phyloP scores from a whole-genome alignment of 371 early-diverging fungal genomes.

The Mortierella sp. region DNA sequence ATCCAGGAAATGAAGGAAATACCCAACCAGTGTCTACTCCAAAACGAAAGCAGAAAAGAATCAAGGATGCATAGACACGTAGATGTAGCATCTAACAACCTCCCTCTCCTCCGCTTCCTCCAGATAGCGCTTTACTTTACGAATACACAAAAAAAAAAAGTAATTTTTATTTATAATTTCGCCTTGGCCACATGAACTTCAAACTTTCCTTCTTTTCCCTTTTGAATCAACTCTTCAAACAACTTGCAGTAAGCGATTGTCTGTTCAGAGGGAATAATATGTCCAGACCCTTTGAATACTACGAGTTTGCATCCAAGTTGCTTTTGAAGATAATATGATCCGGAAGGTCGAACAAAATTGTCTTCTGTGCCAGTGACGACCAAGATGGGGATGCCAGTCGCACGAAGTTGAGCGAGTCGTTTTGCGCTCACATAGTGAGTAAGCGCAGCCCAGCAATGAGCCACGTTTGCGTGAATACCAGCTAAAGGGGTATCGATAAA shows the following conservation, averaged over 20 bases:
- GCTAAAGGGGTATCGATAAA: neutral
- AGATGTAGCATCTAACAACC: neutral
- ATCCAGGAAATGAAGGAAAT: conserved; percentile 20
- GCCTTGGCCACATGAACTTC: neutral
- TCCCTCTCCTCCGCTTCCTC: too few species aligned
- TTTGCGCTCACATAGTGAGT: neutral
- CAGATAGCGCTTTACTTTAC: too few species aligned
- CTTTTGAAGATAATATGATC: neutral
- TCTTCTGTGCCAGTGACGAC: neutral
- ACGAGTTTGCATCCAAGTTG: neutral
- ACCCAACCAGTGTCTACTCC: conserved; percentile 3
- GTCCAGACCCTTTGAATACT: neutral
- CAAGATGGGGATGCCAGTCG: neutral
- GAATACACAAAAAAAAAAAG: too few species aligned
- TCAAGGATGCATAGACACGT: neutral
- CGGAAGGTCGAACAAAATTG: neutral
- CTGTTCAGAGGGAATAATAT: neutral
- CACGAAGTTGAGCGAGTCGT: neutral
- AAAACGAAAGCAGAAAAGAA: conserved; percentile 18
- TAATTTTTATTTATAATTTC: neutral
- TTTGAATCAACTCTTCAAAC: neutral
- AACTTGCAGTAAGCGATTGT: neutral
- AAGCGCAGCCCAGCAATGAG: neutral
- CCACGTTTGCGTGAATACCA: neutral
- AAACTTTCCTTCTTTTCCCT: neutral